Percentiles rank a stretch among this genome's conserved stretches.
Conservation (phyloP, 345 rosid species). For the Isatis tinctoria region DNA sequence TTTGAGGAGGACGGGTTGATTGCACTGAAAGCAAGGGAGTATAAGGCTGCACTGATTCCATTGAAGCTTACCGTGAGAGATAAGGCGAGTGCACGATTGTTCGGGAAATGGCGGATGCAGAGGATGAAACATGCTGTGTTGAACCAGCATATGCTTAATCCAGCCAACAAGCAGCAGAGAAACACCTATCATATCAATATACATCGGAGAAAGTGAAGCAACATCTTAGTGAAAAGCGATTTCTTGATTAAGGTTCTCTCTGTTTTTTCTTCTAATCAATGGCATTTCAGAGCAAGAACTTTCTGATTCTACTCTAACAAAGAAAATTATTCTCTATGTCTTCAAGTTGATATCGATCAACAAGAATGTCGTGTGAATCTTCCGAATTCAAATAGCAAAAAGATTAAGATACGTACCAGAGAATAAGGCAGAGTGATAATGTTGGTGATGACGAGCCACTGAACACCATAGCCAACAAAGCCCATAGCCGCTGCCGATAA, state of each 20-base stretch:
- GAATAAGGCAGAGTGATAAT: conserved; percentile 55
- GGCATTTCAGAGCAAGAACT: neutral
- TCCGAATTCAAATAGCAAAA: neutral
- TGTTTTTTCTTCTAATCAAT: neutral
- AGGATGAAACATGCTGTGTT: conserved; percentile 76
- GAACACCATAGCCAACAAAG: conserved; percentile 56
- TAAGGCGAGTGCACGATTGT: conserved; percentile 56
- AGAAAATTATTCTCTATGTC: neutral
- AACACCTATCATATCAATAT: conserved; percentile 37
- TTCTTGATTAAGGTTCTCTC: neutral
- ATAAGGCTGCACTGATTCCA: conserved; percentile 74
- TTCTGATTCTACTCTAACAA: neutral
- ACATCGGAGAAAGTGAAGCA: neutral
- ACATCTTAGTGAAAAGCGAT: neutral
- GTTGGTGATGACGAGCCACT: conserved; percentile 60
- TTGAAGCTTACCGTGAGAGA: conserved; percentile 74
- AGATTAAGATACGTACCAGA: conserved; percentile 35
- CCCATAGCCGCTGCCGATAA: conserved; percentile 54
- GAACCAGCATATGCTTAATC: conserved; percentile 93
- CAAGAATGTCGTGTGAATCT: neutral
- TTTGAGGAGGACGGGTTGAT: conserved; percentile 39
- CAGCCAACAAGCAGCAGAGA: conserved; percentile 63
- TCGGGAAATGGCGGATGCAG: conserved; percentile 70
- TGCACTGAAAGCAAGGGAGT: conserved; percentile 63
- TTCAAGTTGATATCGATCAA: neutral